Base-by-base conservation (phyloP, 331 rosid genomes). In the Saraca asoca region DNA sequence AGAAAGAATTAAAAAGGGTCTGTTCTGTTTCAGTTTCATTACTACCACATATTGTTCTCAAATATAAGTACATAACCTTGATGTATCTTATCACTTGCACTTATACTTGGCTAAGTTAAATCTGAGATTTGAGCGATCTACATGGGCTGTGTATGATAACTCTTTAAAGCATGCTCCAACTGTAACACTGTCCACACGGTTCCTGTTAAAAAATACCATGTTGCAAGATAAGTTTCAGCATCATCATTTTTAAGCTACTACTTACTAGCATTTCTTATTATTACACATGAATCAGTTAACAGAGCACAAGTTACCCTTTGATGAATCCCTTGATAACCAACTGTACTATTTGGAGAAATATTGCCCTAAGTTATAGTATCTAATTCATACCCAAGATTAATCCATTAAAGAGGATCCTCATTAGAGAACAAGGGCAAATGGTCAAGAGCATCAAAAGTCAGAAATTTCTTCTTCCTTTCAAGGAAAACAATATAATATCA, bases 371-470 rank as follows among this genome's bases (percentile, higher is more conserved):
- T 7, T 43, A 13, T 53, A 69, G 70, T 62, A 20, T 53, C 48
- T n/a, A 45, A 7, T 35, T 64, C 63, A 31, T 10, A 66, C 50
- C 55, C 12, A 66, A 42, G 16, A 50, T 17, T 29, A 49, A 41
- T 17, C 50, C 72, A 67, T 56, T 12, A 59, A 35, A 1, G 14
- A 20, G 16, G 2, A 45, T 29, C 61, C 66, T 46, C 61, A 38
- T 5, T 39, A 7, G 2, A 11, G 52, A 69, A 64, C 17, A 17
- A 50, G 17, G 20, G 11, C 62, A 33, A 70, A 35, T 58, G 31
- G 18, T 24, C 50, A 62, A 29, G 20, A 38, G 62, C 62, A 53
- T 54, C 71, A 73, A 61, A 45, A 63, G 29, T 13, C 55, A 41
- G 7, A 12, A 18, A 39, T 58, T 24, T 46, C 66, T 35, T 73